These are phyloP conservation scores for Ormosia semicastrata DNA, from an alignment of 306 rosid species.

Conservation along the genomic window DNA sequence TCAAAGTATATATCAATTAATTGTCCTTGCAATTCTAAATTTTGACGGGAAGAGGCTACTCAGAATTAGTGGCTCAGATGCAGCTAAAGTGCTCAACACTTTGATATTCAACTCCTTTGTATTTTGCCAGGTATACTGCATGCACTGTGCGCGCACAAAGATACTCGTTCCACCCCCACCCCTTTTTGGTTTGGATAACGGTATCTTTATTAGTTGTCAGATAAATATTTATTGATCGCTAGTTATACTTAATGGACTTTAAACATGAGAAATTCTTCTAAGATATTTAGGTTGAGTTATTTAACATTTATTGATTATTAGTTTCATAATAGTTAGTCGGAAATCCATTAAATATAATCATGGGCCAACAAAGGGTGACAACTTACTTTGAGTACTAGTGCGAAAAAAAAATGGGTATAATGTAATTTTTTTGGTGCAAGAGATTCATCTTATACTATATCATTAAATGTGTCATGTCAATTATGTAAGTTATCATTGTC, in stretches of 20 bases:
- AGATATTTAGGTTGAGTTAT: not conserved
- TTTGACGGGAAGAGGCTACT: constrained; percentile 71
- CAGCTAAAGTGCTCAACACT: constrained; percentile 66
- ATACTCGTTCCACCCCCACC: not conserved
- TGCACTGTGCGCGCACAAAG: not conserved
- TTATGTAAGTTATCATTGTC: too few species aligned
- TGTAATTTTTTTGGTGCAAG: not conserved
- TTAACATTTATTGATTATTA: too few species aligned
- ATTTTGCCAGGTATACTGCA: constrained; percentile 79
- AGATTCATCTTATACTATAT: too few species aligned
- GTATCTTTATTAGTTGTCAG: not conserved
- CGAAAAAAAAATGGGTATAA: not conserved
- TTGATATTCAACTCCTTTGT: constrained; percentile 89
- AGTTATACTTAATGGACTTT: not conserved
- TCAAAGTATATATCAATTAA: constrained; percentile 86
- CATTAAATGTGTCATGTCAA: not conserved
- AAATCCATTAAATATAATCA: not conserved
- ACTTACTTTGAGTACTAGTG: not conserved
- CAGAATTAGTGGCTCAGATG: constrained; percentile 64
- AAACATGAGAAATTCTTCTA: not conserved
- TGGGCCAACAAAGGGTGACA: not conserved
- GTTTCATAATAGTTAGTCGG: not conserved
- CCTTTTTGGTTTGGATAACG: not conserved
- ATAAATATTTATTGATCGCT: not conserved
- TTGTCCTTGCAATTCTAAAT: constrained; percentile 60